These are phyloP conservation scores for Rutidosis leptorrhynchoides DNA, from an alignment of 129 eudicot species.

Conservation along the genomic window DNA sequence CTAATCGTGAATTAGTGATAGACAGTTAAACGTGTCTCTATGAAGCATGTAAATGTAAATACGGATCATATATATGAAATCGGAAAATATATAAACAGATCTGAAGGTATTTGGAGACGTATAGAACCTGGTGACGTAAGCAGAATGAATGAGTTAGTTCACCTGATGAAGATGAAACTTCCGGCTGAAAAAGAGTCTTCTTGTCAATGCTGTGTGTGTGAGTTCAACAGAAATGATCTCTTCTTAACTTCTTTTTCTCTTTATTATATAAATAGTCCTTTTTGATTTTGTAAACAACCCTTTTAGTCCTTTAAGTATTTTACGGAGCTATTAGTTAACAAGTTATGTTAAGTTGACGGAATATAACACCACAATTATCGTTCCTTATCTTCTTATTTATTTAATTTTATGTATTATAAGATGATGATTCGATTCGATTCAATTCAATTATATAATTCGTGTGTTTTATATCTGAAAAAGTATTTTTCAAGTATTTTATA, in stretches of 20 bases:
- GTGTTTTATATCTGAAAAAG: too few species aligned
- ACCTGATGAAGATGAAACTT: constrained; percentile 14
- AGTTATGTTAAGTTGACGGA: too few species aligned
- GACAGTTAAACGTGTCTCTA: constrained; percentile 4
- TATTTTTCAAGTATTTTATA: too few species aligned
- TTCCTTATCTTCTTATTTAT: too few species aligned
- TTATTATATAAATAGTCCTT: background rate
- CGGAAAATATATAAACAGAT: constrained; percentile 5
- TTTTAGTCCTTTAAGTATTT: constrained; percentile 3
- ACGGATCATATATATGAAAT: background rate
- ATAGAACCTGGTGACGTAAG: background rate
- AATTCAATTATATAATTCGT: too few species aligned
- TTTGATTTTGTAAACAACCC: background rate
- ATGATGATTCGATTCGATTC: too few species aligned
- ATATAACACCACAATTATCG: too few species aligned
- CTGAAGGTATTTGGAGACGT: background rate
- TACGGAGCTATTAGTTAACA: background rate
- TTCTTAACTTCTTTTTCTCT: constrained; percentile 4
- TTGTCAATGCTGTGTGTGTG: constrained; percentile 31
- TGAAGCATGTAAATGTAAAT: constrained; percentile 4
- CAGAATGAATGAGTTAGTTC: background rate
- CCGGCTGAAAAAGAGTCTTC: constrained; percentile 22
- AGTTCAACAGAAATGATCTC: constrained; percentile 21
- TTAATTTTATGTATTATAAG: too few species aligned
- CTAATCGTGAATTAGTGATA: constrained; percentile 2